These are phyloP conservation scores for Didymella keratinophila DNA, from an alignment of 2,329 filamentous ascomycete genomes.

Conservation along the genomic window DNA sequence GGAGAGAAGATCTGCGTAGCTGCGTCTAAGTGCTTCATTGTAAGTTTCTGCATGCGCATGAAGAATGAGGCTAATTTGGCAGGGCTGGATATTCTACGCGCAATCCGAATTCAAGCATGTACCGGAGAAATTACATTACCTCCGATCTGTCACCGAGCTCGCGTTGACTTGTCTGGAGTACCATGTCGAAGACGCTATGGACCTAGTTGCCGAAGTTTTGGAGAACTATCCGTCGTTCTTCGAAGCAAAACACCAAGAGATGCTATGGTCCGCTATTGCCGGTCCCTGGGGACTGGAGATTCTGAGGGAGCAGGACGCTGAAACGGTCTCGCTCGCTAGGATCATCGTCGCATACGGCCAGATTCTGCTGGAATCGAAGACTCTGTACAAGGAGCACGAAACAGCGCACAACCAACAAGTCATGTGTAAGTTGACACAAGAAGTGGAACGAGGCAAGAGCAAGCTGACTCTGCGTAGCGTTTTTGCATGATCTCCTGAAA, in stretches of 20 bases:
- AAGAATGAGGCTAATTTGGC: constrained; percentile 19
- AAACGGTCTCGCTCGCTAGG: constrained; percentile 45
- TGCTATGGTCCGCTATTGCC: constrained; percentile 46
- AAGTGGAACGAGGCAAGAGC: not conserved
- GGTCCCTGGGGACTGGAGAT: constrained; percentile 49
- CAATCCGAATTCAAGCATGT: constrained; percentile 69
- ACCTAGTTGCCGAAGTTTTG: constrained; percentile 47
- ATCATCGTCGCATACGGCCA: constrained; percentile 49
- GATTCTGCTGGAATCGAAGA: constrained; percentile 43
- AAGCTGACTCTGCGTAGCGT: constrained; percentile 40
- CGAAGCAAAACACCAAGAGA: constrained; percentile 41
- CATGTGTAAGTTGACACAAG: constrained; percentile 39
- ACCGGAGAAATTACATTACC: constrained; percentile 64
- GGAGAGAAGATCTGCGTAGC: constrained; percentile 46
- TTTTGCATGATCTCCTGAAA: constrained; percentile 70
- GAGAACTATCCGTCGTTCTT: constrained; percentile 49
- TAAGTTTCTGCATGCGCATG: constrained; percentile 21
- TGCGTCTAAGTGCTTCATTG: constrained; percentile 47
- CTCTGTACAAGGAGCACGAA: constrained; percentile 59
- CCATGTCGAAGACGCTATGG: constrained; percentile 57
- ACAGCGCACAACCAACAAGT: constrained; percentile 46
- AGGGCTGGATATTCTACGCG: constrained; percentile 79
- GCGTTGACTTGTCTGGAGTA: constrained; percentile 68
- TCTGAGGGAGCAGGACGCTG: constrained; percentile 45
- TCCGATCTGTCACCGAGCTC: constrained; percentile 67